Conservation (phyloP, 2,329 filamentous ascomycete genomes). For the Diaporthe aspalathi region DNA sequence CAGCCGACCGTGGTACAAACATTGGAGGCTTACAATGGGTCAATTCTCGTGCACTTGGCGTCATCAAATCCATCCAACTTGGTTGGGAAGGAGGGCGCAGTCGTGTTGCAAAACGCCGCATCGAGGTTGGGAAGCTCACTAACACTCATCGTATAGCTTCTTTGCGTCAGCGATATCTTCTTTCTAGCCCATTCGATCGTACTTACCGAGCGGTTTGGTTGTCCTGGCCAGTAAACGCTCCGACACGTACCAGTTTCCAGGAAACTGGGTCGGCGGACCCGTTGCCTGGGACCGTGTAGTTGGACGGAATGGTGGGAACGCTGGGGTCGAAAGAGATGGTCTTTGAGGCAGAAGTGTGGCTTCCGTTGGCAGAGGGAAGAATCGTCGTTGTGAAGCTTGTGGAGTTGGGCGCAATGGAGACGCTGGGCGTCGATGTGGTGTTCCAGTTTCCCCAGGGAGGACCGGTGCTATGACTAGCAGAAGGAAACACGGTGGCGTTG, state of each 20-base stretch:
- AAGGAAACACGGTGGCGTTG: no score
- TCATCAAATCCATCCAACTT: not conserved
- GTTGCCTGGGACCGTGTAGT: constrained; percentile 22
- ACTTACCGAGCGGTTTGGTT: constrained; percentile 17
- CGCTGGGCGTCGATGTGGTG: no score
- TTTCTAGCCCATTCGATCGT: no score
- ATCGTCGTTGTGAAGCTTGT: no score
- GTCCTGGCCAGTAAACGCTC: not conserved
- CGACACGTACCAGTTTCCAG: not conserved
- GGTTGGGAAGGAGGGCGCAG: not conserved
- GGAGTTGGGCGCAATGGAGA: no score
- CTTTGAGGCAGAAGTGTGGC: not conserved
- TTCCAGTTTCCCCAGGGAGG: no score
- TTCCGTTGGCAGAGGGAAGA: not conserved
- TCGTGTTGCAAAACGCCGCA: not conserved
- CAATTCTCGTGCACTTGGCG: constrained; percentile 1
- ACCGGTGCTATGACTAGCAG: no score
- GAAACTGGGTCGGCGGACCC: not conserved
- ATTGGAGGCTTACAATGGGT: not conserved
- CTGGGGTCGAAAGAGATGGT: not conserved
- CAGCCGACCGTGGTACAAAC: no score
- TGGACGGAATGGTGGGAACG: not conserved
- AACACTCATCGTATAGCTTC: constrained; percentile 7
- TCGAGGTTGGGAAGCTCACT: not conserved
- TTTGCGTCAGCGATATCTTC: not conserved